Evolutionary conservation across 148 eudicot species (phyloP), one percentile per base, ranked within the genome.

Genomic region (Silene latifolia): DNA sequence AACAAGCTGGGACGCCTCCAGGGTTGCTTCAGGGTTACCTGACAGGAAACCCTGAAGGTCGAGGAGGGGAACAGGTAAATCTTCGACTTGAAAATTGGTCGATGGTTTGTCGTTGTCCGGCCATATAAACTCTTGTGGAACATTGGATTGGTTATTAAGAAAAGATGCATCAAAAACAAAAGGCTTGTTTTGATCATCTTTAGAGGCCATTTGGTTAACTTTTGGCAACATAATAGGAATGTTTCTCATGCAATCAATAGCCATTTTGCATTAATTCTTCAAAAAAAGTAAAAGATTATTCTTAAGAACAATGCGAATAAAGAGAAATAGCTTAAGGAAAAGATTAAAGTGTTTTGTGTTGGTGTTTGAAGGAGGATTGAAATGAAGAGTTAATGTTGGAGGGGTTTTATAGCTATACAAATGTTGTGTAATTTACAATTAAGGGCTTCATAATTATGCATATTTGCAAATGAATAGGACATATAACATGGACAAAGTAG

Each of bases 51-150:
- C 89, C 11, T 32, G 71, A 9, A 90, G 74, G 75, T 90, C 90
- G 35, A 90, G 65, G 27, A 87, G 72, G 0, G 90, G 96, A 5
- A 88, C 89, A 0, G 44, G 32, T 0, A 90, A 84, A 39, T 88
- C 89, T 20, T 54, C 57, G 0, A 83, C 77, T 17, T 80, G 8
- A 25, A 18, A 14, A 21, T 60, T 63, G 7, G 71, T 0, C 10
- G 71, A 25, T 10, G 92, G 90, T 74, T 87, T 86, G 53, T 90
- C 90, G 47, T 86, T 71, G 57, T 88, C 92, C 0, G 96, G 90
- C 96, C 96, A 90, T 59, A 90, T 80, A 72, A 90, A 90, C 19
- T 90, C 83, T 13, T 74, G 69, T 1, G 92, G 96, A 69, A 90
- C 85, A 66, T 80, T 73, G 12, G 78, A 8, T 68, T 90, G 80